phyloP scores from a whole-genome alignment of 768 basidiomycete genomes.

The Strobilomyces confusus region DNA sequence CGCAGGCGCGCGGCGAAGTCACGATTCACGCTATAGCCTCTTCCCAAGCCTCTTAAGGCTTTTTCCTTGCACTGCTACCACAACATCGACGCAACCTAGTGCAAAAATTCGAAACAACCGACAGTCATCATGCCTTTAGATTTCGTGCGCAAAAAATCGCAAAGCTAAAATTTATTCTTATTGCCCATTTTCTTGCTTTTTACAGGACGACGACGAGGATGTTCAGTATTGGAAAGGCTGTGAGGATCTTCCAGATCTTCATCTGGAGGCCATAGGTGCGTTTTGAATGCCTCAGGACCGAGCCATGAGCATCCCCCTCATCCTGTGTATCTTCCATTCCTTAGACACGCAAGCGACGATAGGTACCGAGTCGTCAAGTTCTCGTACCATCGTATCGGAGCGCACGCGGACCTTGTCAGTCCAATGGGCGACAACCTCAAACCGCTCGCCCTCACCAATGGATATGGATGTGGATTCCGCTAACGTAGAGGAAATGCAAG shows the following conservation, averaged over 20 bases:
- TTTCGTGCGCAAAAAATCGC: conserved; percentile 19
- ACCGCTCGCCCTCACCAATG: conserved; percentile 22
- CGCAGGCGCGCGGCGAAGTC: conserved; percentile 4
- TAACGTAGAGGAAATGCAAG: conserved; percentile 10
- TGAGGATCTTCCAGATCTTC: conserved; percentile 9
- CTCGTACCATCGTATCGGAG: conserved; percentile 17
- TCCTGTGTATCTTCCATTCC: neutral
- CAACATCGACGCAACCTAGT: conserved; percentile 5
- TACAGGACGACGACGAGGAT: conserved; percentile 25
- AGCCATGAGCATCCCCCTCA: neutral
- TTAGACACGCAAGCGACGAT: conserved; percentile 5
- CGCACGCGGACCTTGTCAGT: conserved; percentile 17
- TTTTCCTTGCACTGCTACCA: conserved; percentile 7
- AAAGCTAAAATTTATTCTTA: conserved; percentile 2
- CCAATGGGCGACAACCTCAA: conserved; percentile 5
- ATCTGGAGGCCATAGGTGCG: conserved; percentile 15
- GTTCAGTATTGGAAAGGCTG: conserved; percentile 12
- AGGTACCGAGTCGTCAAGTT: conserved; percentile 14
- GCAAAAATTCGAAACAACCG: conserved; percentile 5
- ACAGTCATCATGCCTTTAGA: conserved; percentile 15
- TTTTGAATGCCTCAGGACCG: conserved; percentile 3
- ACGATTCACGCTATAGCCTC: neutral
- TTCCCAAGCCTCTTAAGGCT: neutral
- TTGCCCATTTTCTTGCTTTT: neutral
- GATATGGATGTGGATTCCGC: conserved; percentile 18